Percentiles rank a stretch among this genome's conserved stretches.
These are phyloP conservation scores for Heliosperma pusillum DNA, from an alignment of 148 eudicot species.

Conservation along the genomic window DNA sequence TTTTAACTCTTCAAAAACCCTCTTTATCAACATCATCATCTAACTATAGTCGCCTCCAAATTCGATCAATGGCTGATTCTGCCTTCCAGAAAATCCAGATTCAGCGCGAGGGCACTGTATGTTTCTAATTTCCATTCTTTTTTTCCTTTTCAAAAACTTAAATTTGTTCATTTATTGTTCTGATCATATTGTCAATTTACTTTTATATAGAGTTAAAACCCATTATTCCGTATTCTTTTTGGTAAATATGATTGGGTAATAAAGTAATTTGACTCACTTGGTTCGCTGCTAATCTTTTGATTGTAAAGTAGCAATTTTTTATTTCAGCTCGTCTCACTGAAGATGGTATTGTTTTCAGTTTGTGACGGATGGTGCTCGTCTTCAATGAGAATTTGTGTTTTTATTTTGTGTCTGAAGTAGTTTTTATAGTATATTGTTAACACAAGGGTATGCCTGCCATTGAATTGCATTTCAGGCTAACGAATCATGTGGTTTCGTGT, in stretches of 20 bases:
- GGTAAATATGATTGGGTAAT: neutral
- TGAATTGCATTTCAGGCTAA: too few species aligned
- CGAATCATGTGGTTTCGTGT: too few species aligned
- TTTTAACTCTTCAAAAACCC: neutral
- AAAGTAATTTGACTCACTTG: too few species aligned
- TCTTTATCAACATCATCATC: neutral
- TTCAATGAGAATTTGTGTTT: too few species aligned
- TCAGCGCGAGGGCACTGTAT: conserved; percentile 70
- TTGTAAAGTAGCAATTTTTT: too few species aligned
- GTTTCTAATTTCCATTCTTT: conserved; percentile 11
- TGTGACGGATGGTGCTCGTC: too few species aligned
- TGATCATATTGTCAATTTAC: neutral
- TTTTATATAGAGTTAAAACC: neutral
- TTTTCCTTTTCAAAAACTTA: neutral
- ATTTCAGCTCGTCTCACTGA: too few species aligned
- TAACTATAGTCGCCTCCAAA: conserved; percentile 25
- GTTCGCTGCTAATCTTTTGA: too few species aligned
- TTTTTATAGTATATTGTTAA: too few species aligned
- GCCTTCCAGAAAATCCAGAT: conserved; percentile 73
- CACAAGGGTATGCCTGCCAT: too few species aligned
- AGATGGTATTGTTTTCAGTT: too few species aligned
- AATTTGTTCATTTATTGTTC: neutral
- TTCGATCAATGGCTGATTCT: conserved; percentile 66
- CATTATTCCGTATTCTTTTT: neutral
- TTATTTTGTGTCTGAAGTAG: too few species aligned